Evolutionary conservation across 163 green algal genomes (phyloP).

Genomic region (Chloroidium sp.): DNA sequence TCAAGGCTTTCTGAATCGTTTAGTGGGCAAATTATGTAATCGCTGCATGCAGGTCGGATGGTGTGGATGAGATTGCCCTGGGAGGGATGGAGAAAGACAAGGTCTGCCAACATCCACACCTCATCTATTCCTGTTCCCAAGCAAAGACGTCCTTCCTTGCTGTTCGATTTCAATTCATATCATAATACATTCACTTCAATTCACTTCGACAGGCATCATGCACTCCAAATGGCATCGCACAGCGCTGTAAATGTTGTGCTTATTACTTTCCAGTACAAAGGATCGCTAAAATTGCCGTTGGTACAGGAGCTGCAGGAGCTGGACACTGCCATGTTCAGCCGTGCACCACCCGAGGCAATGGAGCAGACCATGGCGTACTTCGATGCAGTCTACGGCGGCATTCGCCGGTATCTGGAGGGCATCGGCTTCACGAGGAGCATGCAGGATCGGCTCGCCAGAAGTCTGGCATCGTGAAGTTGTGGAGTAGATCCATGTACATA

Average conservation of each 20-base stretch:
- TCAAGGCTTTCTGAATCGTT: too few relatives aligned
- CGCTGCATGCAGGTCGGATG: conserved; percentile 23
- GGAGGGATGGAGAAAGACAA: conserved; percentile 38
- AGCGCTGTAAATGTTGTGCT: too few relatives aligned
- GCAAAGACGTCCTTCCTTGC: too few relatives aligned
- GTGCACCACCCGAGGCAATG: conserved; percentile 40
- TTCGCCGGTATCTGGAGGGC: conserved; percentile 23
- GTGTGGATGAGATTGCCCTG: conserved; percentile 32
- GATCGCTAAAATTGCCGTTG: too few relatives aligned
- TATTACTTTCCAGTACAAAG: too few relatives aligned
- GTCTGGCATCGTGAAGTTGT: background rate
- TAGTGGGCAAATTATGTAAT: too few relatives aligned
- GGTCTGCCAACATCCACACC: background rate
- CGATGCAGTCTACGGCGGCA: conserved; percentile 23
- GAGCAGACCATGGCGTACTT: conserved; percentile 12
- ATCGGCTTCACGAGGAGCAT: conserved; percentile 31
- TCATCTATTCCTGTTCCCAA: too few relatives aligned
- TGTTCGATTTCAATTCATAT: background rate
- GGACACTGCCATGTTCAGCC: conserved; percentile 32
- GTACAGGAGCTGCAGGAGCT: conserved; percentile 21
- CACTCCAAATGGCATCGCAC: too few relatives aligned
- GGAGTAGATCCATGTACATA: background rate
- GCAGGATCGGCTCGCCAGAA: conserved; percentile 17
- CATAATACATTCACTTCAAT: too few relatives aligned
- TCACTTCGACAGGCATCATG: too few relatives aligned